Base-by-base conservation (phyloP, 805 yeast genomes). In the Peterozyma xylosa region DNA sequence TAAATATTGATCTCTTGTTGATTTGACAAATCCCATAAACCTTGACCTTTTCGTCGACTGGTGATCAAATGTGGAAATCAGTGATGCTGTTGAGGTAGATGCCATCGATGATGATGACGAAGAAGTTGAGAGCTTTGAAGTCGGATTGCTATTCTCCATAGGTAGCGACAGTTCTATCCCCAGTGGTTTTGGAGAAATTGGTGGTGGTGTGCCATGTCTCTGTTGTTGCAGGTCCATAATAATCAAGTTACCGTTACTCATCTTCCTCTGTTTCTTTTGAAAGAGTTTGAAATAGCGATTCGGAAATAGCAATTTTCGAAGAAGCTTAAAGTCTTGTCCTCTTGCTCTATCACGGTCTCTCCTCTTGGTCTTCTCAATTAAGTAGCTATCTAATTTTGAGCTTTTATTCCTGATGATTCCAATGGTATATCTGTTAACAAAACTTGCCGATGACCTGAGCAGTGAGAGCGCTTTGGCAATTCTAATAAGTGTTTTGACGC, bases 1-100 rank as follows among this genome's bases (percentile, higher is more conserved):
- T 18, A 74, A 69, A 53, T 76, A 76, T 9, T 62, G 54, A 39
- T 75, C 78, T 49, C 72, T 64, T 6, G 82, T 74, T 11, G 72
- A 64, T 39, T 62, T 70, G 18, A 78, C 78, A 15, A 73, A 67
- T 27, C 71, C 75, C 34, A 66, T 48, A n/a, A 76, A 49, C 42
- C 73, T 64, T 46, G 64, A 70, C 35, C 75, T 64, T 35, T 17
- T 39, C 10, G 47, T 38, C 7, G 27, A 21, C 27, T 5, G 27
- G 7, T 21, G 27, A 21, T 21, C 27, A 21, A 21, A 37, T 6
- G 16, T 38, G 29, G 9, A 9, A 33, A 14, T 41, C 35, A 38
- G 39, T 39, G 42, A 34, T 33, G 45, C 45, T 39, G 38, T 21
- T 21, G 27, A 21, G 41, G 45, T 41, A 10, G 32, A 32, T 33